Evolutionary conservation across 352 stramenopile species (phyloP).

Genomic region (Pythium grandisporangium): DNA sequence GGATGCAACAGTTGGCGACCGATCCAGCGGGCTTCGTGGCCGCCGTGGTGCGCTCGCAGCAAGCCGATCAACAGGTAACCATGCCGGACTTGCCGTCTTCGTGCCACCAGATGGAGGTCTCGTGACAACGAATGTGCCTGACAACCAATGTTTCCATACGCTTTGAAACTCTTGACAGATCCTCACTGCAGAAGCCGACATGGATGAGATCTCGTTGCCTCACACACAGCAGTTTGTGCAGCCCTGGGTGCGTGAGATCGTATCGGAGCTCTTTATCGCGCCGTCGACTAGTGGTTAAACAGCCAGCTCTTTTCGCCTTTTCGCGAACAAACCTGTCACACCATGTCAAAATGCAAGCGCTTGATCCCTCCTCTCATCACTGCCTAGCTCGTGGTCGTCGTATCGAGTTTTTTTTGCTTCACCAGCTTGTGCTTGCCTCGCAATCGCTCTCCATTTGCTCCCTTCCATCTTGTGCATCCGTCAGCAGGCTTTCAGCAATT

Average conservation of each 20-base stretch:
- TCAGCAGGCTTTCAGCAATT: too few species aligned
- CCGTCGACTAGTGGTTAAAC: constrained; percentile 9
- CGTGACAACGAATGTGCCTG: too few species aligned
- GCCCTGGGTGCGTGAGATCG: constrained; percentile 57
- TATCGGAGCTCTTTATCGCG: constrained; percentile 20
- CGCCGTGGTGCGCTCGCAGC: constrained; percentile 51
- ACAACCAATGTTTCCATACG: not conserved
- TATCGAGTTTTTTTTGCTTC: too few species aligned
- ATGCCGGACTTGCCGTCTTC: too few species aligned
- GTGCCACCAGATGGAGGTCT: too few species aligned
- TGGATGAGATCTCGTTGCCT: constrained; percentile 50
- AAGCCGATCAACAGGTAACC: constrained; percentile 47
- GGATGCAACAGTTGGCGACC: constrained; percentile 56
- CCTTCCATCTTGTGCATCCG: too few species aligned
- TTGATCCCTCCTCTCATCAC: too few species aligned
- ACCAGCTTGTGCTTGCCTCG: too few species aligned
- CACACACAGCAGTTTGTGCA: constrained; percentile 56
- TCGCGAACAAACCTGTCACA: too few species aligned
- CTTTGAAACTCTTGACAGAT: constrained; percentile 16
- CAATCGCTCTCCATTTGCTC: too few species aligned
- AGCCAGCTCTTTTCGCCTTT: too few species aligned
- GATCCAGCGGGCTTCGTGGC: constrained; percentile 57
- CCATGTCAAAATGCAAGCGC: too few species aligned
- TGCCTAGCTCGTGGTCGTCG: not conserved
- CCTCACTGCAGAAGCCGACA: constrained; percentile 41